Evolutionary conservation across 768 basidiomycete species (phyloP).

Genomic region (Paxillus rubicundulus): DNA sequence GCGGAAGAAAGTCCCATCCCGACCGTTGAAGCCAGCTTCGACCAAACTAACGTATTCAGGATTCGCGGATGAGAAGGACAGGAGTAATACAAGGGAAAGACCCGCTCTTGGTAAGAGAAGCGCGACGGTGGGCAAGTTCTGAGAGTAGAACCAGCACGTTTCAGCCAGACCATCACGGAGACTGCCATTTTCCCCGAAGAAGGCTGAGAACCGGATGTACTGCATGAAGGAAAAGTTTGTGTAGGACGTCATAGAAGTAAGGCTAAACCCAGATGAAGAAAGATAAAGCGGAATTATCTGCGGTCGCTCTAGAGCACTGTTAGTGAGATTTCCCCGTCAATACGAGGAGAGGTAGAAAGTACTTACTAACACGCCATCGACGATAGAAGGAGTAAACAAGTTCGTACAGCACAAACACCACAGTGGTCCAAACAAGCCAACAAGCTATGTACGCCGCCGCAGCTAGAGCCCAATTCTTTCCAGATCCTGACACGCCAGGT

Average conservation of each 20-base stretch:
- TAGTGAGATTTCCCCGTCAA: constrained; percentile 7
- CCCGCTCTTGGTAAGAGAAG: constrained; percentile 84
- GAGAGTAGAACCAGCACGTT: constrained; percentile 78
- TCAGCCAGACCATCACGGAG: constrained; percentile 69
- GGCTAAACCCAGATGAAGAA: constrained; percentile 73
- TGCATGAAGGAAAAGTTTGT: constrained; percentile 82
- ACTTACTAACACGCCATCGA: constrained; percentile 80
- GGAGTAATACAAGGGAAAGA: constrained; percentile 67
- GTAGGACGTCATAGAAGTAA: constrained; percentile 76
- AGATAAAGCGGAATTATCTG: constrained; percentile 80
- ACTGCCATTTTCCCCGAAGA: constrained; percentile 49
- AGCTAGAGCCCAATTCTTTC: constrained; percentile 78
- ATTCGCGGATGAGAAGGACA: constrained; percentile 56
- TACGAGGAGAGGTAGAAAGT: constrained; percentile 15
- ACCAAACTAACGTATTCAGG: constrained; percentile 45
- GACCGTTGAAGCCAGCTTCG: constrained; percentile 44
- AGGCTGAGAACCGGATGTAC: constrained; percentile 72
- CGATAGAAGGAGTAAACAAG: constrained; percentile 71
- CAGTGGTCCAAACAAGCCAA: constrained; percentile 72
- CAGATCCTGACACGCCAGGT: constrained; percentile 66
- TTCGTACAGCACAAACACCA: constrained; percentile 76
- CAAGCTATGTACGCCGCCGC: constrained; percentile 81
- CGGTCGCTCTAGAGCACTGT: constrained; percentile 62
- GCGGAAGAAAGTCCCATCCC: constrained; percentile 78
- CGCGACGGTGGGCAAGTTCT: constrained; percentile 78